Conservation (phyloP, 2,329 filamentous ascomycete species). For the Beauveria australis region DNA sequence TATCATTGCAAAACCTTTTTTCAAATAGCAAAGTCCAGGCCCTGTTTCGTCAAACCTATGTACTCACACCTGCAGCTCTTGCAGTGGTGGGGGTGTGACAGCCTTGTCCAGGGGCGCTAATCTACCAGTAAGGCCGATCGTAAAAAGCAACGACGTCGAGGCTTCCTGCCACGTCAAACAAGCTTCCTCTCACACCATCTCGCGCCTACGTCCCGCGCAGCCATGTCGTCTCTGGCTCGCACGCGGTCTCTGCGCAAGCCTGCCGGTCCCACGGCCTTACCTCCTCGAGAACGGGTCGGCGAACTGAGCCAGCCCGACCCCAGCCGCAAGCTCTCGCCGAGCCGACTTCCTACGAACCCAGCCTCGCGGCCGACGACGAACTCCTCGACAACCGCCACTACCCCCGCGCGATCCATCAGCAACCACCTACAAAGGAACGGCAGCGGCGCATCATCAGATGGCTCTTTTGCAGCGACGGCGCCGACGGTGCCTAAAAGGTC, state of each 20-base stretch:
- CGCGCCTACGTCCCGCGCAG: neutral
- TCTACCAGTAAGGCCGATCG: neutral
- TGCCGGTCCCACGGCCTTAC: constrained; percentile 14
- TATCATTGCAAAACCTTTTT: too few relatives aligned
- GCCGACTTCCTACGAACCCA: constrained; percentile 42
- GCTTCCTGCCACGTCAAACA: neutral
- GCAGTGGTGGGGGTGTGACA: neutral
- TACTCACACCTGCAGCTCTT: neutral
- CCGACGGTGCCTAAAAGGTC: constrained; percentile 9
- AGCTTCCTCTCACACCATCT: neutral
- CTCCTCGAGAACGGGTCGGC: constrained; percentile 2
- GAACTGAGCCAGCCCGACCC: constrained; percentile 14
- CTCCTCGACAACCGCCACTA: constrained; percentile 22
- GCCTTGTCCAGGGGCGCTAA: neutral
- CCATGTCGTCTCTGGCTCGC: constrained; percentile 38
- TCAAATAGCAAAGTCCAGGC: too few relatives aligned
- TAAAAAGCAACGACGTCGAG: neutral
- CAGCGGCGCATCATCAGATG: neutral
- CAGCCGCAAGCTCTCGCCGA: constrained; percentile 36
- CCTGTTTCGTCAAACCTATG: too few relatives aligned
- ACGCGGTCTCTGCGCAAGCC: constrained; percentile 42
- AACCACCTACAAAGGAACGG: constrained; percentile 8
- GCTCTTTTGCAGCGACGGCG: neutral
- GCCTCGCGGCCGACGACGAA: constrained; percentile 18
- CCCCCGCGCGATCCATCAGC: constrained; percentile 14